phyloP scores from a whole-genome alignment of 73 alveolate genomes.

The Durusdinium trenchii region DNA sequence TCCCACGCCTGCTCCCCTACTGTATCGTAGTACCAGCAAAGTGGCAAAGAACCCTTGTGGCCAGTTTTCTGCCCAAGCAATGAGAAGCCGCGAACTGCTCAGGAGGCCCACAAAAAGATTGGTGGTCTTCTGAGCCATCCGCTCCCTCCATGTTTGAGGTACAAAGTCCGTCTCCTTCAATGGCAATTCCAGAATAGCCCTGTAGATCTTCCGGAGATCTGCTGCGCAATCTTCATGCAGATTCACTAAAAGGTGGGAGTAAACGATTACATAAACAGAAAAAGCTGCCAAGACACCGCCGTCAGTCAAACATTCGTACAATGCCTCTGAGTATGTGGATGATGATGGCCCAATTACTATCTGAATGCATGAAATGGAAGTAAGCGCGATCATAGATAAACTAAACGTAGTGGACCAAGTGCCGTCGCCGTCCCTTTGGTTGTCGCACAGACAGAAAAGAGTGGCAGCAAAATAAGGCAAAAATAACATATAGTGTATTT shows the following conservation, averaged over 20 bases:
- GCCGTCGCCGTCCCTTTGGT: background rate
- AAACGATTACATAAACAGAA: conserved; percentile 8
- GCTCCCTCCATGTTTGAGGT: background rate
- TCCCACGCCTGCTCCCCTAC: background rate
- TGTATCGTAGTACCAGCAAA: background rate
- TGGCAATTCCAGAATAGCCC: background rate
- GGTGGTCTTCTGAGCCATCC: background rate
- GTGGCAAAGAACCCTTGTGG: conserved; percentile 19
- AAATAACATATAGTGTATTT: background rate
- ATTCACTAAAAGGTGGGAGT: background rate
- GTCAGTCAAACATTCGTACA: too few species aligned
- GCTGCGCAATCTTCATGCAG: conserved; percentile 5
- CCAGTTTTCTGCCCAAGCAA: conserved; percentile 13
- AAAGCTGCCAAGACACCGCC: background rate
- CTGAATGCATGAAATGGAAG: background rate
- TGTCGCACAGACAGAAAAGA: background rate
- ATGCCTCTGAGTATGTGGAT: too few species aligned
- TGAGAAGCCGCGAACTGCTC: conserved; percentile 32
- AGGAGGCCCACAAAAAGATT: background rate
- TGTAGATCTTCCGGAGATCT: background rate
- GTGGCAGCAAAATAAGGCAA: background rate
- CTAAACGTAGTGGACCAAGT: background rate
- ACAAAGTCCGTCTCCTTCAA: background rate
- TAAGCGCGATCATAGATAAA: too few species aligned
- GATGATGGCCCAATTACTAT: background rate